Conservation (phyloP, 208 protist species). For the Tetramitus jugosus region DNA sequence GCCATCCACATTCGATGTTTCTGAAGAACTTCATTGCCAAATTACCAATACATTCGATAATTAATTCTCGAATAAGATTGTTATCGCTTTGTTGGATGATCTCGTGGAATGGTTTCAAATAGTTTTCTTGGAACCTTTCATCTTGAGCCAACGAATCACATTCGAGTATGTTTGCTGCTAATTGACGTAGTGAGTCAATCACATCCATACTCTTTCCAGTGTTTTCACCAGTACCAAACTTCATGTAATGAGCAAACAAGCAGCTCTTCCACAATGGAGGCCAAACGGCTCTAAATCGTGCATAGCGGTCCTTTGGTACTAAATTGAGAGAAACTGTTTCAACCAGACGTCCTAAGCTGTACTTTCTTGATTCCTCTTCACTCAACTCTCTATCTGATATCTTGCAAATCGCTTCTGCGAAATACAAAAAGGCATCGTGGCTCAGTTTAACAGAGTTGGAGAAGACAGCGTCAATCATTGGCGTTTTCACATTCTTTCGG, state of each 20-base stretch:
- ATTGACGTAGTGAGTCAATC: conserved; percentile 72
- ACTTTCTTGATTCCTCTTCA: conserved; percentile 37
- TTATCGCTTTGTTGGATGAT: conserved; percentile 49
- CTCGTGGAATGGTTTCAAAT: conserved; percentile 71
- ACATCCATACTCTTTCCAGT: conserved; percentile 69
- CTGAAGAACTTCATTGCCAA: too few relatives aligned
- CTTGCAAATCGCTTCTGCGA: conserved; percentile 56
- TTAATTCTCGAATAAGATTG: background rate
- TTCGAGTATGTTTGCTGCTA: conserved; percentile 72
- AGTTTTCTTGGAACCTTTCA: conserved; percentile 77
- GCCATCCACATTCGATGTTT: too few relatives aligned
- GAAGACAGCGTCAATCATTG: conserved; percentile 72
- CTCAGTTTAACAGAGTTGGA: conserved; percentile 38
- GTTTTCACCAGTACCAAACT: conserved; percentile 46
- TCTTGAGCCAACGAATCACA: too few relatives aligned
- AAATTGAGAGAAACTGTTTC: conserved; percentile 75
- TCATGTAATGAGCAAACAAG: conserved; percentile 54
- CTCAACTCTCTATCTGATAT: conserved; percentile 58
- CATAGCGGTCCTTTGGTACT: too few relatives aligned
- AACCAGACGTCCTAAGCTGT: conserved; percentile 69
- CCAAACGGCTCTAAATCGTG: conserved; percentile 70
- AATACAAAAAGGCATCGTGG: conserved; percentile 55
- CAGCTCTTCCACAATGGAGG: conserved; percentile 58
- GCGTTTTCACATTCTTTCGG: too few relatives aligned
- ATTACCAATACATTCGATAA: too few relatives aligned